Conservation (phyloP, 2,329 filamentous ascomycete genomes). For the Chaetoscypha palmicola region DNA sequence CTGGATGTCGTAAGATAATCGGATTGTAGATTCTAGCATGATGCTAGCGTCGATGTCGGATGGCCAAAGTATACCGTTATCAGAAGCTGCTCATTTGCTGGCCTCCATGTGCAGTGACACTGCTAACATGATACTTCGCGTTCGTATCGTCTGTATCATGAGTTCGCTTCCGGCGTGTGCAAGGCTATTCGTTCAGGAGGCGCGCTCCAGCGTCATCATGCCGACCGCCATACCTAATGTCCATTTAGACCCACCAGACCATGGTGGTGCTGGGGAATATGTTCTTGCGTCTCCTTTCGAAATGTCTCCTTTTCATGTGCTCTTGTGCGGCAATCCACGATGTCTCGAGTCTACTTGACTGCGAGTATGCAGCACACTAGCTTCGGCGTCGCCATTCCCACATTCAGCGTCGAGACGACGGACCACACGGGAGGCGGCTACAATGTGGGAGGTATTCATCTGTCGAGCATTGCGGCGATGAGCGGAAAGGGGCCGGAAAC, state of each 20-base stretch:
- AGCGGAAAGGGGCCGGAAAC: constrained; percentile 3
- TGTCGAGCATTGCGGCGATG: constrained; percentile 7
- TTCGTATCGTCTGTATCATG: too few relatives aligned
- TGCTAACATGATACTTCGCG: too few relatives aligned
- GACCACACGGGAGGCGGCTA: constrained; percentile 4
- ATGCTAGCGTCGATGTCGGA: background rate
- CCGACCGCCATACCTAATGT: too few relatives aligned
- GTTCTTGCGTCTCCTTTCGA: background rate
- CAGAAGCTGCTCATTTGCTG: background rate
- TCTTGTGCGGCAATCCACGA: background rate
- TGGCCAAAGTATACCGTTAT: background rate
- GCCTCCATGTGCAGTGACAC: too few relatives aligned
- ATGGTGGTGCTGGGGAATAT: background rate
- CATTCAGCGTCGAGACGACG: constrained; percentile 5
- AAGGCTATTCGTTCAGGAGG: too few relatives aligned
- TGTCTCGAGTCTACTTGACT: constrained; percentile 9
- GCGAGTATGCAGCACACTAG: constrained; percentile 7
- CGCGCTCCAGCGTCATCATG: too few relatives aligned
- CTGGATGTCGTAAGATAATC: background rate
- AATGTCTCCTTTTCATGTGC: background rate
- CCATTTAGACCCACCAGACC: too few relatives aligned
- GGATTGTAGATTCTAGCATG: background rate
- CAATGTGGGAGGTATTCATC: constrained; percentile 5
- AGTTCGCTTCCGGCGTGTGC: too few relatives aligned
- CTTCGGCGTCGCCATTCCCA: constrained; percentile 6